Base-by-base conservation (phyloP, 306 rosid genomes). In the Ochetophila trinervis region DNA sequence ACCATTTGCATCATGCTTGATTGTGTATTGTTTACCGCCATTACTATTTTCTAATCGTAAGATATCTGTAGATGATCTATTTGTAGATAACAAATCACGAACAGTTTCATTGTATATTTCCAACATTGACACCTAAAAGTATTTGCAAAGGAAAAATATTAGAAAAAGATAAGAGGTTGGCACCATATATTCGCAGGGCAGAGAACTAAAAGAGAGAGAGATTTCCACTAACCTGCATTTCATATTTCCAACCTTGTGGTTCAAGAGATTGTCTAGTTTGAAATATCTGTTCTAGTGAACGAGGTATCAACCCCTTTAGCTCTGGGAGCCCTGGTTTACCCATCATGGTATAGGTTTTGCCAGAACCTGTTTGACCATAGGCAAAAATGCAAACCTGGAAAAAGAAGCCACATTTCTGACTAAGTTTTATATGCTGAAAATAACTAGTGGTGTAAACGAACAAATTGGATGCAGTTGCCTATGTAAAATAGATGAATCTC, bases 341-440 rank as follows among this genome's bases (percentile, higher is more conserved):
- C 99, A 93, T 93, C 99, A 93, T 93, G 15, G 99, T 93, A 69
- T 90, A 87, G 23, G 98, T 93, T 82, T 93, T 93, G n/a, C 99
- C 99, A 1, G 99, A 93, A 58, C 99, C 97, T 12, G 99, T 93
- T 72, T 93, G 99, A 74, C 99, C 99, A 60, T 93, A 93, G 19
- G 99, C 99, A 47, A 93, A 93, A 68, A 93, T 90, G 77, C 99
- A 90, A 71, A 93, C 99, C 99, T 93, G 78, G 72, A 85, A 64
- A 54, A 79, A 74, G 62, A 84, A 73, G 69, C 18, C 47, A 40
- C 23, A 59, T 36, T 63, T 32, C 17, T 35, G 42, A 66, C 58
- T 59, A 52, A 30, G 69, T 16, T 2, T 67, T 37, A 67, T 17
- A 32, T 61, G 72, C 34, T 12, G 54, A 55, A 19, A 17, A 22